A percentile compares a stretch with the other conserved stretches of the same genome.
Evolutionary conservation across 169 alveolate species (phyloP).

Genomic region (Eimeria necatrix): DNA sequence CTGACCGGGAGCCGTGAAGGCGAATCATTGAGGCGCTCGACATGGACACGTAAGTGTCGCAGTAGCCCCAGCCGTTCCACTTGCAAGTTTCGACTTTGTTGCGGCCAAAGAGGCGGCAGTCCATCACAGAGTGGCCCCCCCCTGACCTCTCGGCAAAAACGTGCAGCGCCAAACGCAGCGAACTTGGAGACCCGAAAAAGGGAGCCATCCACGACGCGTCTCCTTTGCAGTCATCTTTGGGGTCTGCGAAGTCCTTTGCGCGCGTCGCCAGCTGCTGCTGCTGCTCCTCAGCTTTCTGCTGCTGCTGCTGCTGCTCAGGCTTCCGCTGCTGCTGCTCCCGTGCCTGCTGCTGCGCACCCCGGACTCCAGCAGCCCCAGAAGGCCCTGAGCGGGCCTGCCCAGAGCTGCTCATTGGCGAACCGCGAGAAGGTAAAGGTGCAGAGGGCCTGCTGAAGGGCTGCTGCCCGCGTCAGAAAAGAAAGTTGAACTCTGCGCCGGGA

Average conservation of each 20-base stretch:
- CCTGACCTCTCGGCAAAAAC: not conserved
- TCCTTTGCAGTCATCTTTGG: not conserved
- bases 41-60: not conserved
- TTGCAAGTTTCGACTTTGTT: conserved; percentile 19
- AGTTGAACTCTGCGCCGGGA: too few relatives aligned
- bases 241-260: not conserved
- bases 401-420: too few relatives aligned
- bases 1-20: conserved; percentile 1
- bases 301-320: too few relatives aligned
- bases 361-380: too few relatives aligned
- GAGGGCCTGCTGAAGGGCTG: too few relatives aligned
- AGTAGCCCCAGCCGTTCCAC: conserved; percentile 72
- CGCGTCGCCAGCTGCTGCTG: not conserved
- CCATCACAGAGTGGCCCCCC: not conserved
- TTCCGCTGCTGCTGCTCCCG: too few relatives aligned
- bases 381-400: too few relatives aligned
- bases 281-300: too few relatives aligned
- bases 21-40: conserved; percentile 1
- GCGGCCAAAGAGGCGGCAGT: conserved; percentile 4
- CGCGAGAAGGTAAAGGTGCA: too few relatives aligned
- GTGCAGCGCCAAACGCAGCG: not conserved
- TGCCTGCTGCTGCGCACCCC: too few relatives aligned
- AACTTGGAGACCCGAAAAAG: not conserved
- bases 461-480: too few relatives aligned
- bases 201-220: not conserved